Percentiles rank a stretch among this genome's conserved stretches.
Conservation (phyloP, 768 basidiomycete species). For the Leccinellum luteum region DNA sequence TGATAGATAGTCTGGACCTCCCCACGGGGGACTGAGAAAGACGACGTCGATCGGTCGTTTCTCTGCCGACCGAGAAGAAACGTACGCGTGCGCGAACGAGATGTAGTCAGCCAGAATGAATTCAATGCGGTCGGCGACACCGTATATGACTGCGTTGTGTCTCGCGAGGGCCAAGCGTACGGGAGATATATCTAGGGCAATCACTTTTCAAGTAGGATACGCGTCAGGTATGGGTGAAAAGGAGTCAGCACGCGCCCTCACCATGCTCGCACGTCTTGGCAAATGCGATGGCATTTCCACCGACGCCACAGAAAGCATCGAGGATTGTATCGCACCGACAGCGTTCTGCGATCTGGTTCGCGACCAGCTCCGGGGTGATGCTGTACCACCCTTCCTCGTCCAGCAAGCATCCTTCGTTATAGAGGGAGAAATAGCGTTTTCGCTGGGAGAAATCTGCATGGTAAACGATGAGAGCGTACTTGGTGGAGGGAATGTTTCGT, state of each 20-base stretch:
- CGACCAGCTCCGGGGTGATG: slow-evolving; percentile 92
- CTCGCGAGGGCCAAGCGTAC: slow-evolving; percentile 84
- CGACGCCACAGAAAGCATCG: slow-evolving; percentile 97
- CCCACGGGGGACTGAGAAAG: slow-evolving; percentile 96
- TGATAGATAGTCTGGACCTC: slow-evolving; percentile 72
- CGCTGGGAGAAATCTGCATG: slow-evolving; percentile 82
- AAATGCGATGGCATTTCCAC: slow-evolving; percentile 96
- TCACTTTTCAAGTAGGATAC: slow-evolving; percentile 53
- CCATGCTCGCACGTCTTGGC: slow-evolving; percentile 94
- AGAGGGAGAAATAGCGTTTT: slow-evolving; percentile 75
- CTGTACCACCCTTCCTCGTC: slow-evolving; percentile 99
- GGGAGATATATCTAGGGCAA: slow-evolving; percentile 87
- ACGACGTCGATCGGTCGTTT: slow-evolving; percentile 76
- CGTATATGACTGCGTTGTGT: slow-evolving; percentile 92
- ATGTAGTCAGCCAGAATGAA: slow-evolving; percentile 88
- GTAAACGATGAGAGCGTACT: not conserved
- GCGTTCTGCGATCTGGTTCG: slow-evolving; percentile 87
- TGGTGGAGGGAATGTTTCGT: not conserved
- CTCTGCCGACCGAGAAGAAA: slow-evolving; percentile 22
- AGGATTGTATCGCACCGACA: slow-evolving; percentile 83
- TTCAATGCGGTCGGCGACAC: slow-evolving; percentile 92
- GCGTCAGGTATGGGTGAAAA: not conserved
- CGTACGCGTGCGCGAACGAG: slow-evolving; percentile 64
- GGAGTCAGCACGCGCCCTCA: slow-evolving; percentile 35
- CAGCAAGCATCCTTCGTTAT: slow-evolving; percentile 78